Base-by-base conservation (phyloP, 306 rosid genomes). In the Lathyrus aphaca region DNA sequence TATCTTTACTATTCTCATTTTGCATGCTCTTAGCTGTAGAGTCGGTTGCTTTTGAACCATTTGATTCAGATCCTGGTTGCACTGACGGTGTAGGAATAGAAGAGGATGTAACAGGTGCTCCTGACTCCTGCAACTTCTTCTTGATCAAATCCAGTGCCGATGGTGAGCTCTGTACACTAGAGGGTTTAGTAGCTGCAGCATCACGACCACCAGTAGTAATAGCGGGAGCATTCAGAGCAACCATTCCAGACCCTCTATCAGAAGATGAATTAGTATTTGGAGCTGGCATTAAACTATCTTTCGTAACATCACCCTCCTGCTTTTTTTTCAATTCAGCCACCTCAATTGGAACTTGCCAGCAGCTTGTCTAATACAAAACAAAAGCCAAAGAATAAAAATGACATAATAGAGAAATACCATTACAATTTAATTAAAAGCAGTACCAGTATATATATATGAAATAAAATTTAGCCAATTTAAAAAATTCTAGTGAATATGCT, bases 331-430 rank as follows among this genome's bases (percentile, higher is more conserved):
- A 80, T 77, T 88, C 99, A 51, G 93, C 72, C 82, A 94, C 97
- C 82, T 94, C 99, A 74, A 74, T 84, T 66, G 99, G 99, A 77
- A 94, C 89, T 84, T 94, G 95, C 99, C 99, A 94, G 87, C 97
- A 85, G 83, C 99, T 94, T 29, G 88, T 82, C 99, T 94, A 82
- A 77, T 61, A 51, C 9, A 74, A 59, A 74, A 74, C 49, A 72
- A 74, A 64, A 54, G 18, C 16, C 45, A 73, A 59, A 43, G 50
- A 53, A 80, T 67, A 77, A 69, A 51, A 70, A 45, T 59, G 9
- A 55, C 38, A 43, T 23, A 57, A 45, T 8, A 54, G 21, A 46
- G 59, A 48, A 49, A 64, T 13, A n/a, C 16, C 46, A 60, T 73
- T 64, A 78, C 51, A 32, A 51, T 49, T 4, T 35, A 21, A 23